Evolutionary conservation across 2,329 filamentous ascomycete species (phyloP), one percentile per base, ranked within the genome.

Genomic region (Colletotrichum sp.): DNA sequence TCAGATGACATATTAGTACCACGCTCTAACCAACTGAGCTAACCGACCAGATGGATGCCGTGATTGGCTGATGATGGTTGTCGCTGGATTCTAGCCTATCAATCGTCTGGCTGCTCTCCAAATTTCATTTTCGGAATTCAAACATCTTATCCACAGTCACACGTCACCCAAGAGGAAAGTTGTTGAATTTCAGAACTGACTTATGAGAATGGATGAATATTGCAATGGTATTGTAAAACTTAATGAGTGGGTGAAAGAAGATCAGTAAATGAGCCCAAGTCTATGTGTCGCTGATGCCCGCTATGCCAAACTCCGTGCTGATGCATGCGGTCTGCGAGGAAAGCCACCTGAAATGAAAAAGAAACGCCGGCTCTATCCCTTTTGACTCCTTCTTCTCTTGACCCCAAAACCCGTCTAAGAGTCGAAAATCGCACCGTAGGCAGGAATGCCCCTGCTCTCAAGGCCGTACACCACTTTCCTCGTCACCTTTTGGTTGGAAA

Each of bases 351-450:
- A 49, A 21, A 49, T 49, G 44, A 21, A 49, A 12, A 21, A 49
- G 44, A 49, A 49, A 49, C 10, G 18, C 44, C 10, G 2, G 10
- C 44, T 49, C 6, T 21, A 49, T 21, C 44, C 44, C 44, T 49
- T 49, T 49, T 21, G 4, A 13, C 8, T 6, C 62, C 9, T 15
- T 24, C 30, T 4, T 24, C 60, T 26, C 4, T 18, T 13, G 13
- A 15, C 7, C 24, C 2, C 13, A 15, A 5, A 26, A 10, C n/a
- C 12, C 26, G 6, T 39, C 49, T 59, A 87, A 66, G 86, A 87
- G 77, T 96, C 94, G 86, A 93, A 96, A 79, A 96, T 94, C 10
- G 94, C 93, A 8, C 94, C 94, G 84, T 90, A 95, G 10, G 93
- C 93, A 4, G 91, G 88, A 9, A 95, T 84, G 0, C 93, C 93